phyloP scores from a whole-genome alignment of 2,329 filamentous ascomycete species.

The Exophiala sp. region DNA sequence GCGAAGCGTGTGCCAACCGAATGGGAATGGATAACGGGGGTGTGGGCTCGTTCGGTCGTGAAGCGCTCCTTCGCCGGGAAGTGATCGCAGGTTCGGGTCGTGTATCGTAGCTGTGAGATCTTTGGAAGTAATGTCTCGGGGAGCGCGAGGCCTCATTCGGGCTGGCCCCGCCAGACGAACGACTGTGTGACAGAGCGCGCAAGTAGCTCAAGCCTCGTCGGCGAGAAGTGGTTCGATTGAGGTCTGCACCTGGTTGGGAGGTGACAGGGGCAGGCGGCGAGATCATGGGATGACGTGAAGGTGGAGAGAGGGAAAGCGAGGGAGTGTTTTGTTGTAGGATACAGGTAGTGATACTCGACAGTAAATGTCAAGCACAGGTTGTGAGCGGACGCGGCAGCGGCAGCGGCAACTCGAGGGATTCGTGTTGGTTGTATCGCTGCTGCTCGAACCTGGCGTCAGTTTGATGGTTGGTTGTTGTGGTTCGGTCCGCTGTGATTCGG shows the following conservation, averaged over 20 bases:
- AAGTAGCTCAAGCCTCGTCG: constrained; percentile 28
- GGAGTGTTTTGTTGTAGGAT: not conserved
- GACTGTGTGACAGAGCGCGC: constrained; percentile 26
- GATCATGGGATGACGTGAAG: constrained; percentile 24
- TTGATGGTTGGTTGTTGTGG: not conserved
- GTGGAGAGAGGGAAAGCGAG: constrained; percentile 1
- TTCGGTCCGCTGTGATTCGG: not conserved
- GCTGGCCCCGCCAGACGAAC: constrained; percentile 20
- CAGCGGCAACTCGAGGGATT: not conserved
- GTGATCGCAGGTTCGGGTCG: constrained; percentile 12
- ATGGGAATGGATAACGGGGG: constrained; percentile 10
- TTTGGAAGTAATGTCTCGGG: constrained; percentile 27
- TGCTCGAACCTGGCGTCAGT: not conserved
- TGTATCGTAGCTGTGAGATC: constrained; percentile 25
- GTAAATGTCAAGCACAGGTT: not conserved
- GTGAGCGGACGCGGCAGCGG: not conserved
- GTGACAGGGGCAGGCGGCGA: constrained; percentile 24
- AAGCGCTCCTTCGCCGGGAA: constrained; percentile 22
- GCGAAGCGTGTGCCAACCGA: constrained; percentile 2
- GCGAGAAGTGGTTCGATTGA: constrained; percentile 23
- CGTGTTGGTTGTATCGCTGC: not conserved
- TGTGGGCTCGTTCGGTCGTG: constrained; percentile 25
- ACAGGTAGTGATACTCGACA: not conserved
- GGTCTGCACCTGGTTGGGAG: constrained; percentile 21
- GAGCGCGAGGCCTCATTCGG: constrained; percentile 25